Base-by-base conservation (phyloP, 257 asterid genomes). In the Leptodermis oblonga region DNA sequence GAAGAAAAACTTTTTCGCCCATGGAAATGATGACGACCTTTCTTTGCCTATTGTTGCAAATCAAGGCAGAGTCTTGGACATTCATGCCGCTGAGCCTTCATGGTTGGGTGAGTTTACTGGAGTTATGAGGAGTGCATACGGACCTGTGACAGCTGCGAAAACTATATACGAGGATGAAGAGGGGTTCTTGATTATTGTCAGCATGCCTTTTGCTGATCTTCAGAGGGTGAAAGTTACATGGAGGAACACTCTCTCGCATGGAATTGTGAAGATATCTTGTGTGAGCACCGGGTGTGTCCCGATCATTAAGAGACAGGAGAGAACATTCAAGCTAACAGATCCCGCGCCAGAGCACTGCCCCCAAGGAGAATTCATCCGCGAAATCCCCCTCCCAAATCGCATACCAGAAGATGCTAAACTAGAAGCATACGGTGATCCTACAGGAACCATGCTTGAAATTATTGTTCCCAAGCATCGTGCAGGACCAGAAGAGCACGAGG, bases 401-500 rank as follows among this genome's bases (percentile, higher is more conserved):
- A 82, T 82, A 3, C 86, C 84, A 0, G 86, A 79, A 70, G 86
- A 82, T 11, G 86, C 86, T 41, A 79, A 79, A 69, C 67, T 82
- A 62, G 86, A 82, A 74, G 86, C 86, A 55, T 79, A 59, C 49
- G 81, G 82, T 45, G 86, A 82, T 62, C 70, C 74, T 30, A 79
- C 84, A 0, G 86, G 84, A 25, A 82, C 86, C 6, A 77, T 82
- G 82, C 86, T 82, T 12, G 86, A 82, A 73, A 82, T 82, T 48
- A 80, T 77, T 42, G 84, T 82, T 8, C 84, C 86, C 17, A 82
- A 82, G 74, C 87, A 79, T 55, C 87, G 79, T 15, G 73, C 70
- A 23, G 87, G 82, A 74, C 84, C 84, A 18, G 87, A 82, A 67
- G 84, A 79, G 66, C 87, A 79, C 8, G 84, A 82, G 64, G 87